phyloP scores from a whole-genome alignment of 225 moss, liverwort and hornwort genomes.

The Bryoerythrophyllum caledonicum region DNA sequence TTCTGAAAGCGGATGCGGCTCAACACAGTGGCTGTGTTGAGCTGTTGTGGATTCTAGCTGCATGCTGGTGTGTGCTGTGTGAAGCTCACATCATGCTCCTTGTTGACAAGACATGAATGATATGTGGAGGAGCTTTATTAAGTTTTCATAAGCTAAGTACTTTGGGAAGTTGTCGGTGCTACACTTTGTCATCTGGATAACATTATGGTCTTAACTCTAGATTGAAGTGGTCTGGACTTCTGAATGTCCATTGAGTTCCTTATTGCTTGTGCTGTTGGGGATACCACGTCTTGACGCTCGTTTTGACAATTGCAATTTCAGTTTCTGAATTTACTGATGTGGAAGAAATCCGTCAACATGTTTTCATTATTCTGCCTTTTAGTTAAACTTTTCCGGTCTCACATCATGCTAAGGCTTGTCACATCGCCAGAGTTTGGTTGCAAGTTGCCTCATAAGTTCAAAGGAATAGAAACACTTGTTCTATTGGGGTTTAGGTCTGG shows the following conservation, averaged over 20 bases:
- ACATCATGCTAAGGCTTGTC: too few relatives aligned
- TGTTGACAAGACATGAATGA: conserved; percentile 19
- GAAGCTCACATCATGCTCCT: conserved; percentile 14
- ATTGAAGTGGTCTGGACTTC: not conserved
- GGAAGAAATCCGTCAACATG: too few relatives aligned
- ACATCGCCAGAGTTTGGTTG: too few relatives aligned
- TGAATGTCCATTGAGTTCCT: not conserved
- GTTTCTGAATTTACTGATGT: not conserved
- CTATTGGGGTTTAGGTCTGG: too few relatives aligned
- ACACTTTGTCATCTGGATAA: not conserved
- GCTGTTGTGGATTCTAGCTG: conserved; percentile 5
- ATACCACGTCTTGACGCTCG: not conserved
- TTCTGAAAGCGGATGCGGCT: conserved; percentile 2
- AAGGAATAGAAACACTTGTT: too few relatives aligned
- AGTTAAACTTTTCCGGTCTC: too few relatives aligned
- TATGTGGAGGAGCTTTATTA: conserved; percentile 3
- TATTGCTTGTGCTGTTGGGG: not conserved
- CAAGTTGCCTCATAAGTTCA: too few relatives aligned
- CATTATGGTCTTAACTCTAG: not conserved
- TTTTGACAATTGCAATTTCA: not conserved
- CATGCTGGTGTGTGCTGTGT: conserved; percentile 9
- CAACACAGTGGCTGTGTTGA: conserved; percentile 2
- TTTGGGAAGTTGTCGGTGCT: not conserved
- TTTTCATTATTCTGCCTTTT: too few relatives aligned
- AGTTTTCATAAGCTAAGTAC: not conserved